Evolutionary conservation across 2,329 filamentous ascomycete species (phyloP).

Genomic region (Aspergillus chevalieri): DNA sequence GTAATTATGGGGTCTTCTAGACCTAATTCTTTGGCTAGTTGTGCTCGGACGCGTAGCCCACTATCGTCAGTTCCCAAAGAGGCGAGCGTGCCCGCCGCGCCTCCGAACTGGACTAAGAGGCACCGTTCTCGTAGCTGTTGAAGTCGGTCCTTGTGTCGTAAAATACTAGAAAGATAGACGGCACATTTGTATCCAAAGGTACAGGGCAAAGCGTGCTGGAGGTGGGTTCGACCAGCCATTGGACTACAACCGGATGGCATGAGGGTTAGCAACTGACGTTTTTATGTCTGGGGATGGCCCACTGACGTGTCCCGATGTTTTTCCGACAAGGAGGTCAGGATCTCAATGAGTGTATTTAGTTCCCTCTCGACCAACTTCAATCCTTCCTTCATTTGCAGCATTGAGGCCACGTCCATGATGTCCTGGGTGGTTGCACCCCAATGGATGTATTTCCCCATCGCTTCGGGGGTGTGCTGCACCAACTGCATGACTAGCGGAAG

Average conservation of each 20-base stretch:
- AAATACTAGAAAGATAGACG: conserved; percentile 49
- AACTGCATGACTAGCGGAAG: conserved; percentile 20
- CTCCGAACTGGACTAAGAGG: conserved; percentile 52
- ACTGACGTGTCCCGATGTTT: conserved; percentile 39
- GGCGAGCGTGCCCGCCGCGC: conserved; percentile 51
- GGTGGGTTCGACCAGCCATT: conserved; percentile 52
- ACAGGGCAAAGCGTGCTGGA: conserved; percentile 50
- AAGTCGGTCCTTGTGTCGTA: conserved; percentile 45
- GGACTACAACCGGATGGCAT: conserved; percentile 20
- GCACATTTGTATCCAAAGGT: conserved; percentile 42
- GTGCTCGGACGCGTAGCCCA: conserved; percentile 43
- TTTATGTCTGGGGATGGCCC: not conserved
- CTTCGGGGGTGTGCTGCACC: conserved; percentile 11
- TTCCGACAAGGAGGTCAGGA: conserved; percentile 35
- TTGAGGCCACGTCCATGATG: conserved; percentile 50
- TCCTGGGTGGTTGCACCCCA: conserved; percentile 55
- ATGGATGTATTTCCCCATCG: conserved; percentile 43
- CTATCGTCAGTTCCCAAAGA: conserved; percentile 45
- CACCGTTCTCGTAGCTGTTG: conserved; percentile 41
- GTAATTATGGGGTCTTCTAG: conserved; percentile 49
- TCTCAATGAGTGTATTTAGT: conserved; percentile 25
- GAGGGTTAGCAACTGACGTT: too few species aligned
- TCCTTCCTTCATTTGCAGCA: conserved; percentile 47
- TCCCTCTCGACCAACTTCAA: conserved; percentile 16
- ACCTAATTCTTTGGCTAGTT: conserved; percentile 44